These are phyloP conservation scores for Aphanomyces euteiches DNA, from an alignment of 352 stramenopile genomes.

Conservation along the genomic window DNA sequence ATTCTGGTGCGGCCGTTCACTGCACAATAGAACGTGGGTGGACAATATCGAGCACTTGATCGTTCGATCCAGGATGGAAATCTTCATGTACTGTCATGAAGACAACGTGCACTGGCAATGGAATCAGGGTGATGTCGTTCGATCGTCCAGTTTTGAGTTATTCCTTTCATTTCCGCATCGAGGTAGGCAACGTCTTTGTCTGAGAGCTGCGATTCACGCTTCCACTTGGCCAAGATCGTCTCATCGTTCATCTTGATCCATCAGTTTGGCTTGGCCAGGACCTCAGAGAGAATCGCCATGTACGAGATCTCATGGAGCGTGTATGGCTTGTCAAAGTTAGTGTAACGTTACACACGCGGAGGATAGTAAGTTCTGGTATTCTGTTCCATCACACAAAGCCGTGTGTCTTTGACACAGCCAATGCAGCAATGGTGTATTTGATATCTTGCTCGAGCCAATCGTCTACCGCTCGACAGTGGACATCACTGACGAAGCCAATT, in stretches of 20 bases:
- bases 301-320: constrained; percentile 19
- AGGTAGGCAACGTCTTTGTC: constrained; percentile 15
- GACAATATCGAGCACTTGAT: constrained; percentile 54
- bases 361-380: neutral
- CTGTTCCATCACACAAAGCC: too few relatives aligned
- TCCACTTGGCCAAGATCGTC: constrained; percentile 37
- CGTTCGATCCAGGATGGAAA: constrained; percentile 50
- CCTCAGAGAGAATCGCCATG: constrained; percentile 7
- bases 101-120: neutral
- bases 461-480: too few relatives aligned
- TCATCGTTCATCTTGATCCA: constrained; percentile 40
- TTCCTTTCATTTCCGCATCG: constrained; percentile 36
- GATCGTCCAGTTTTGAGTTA: constrained; percentile 35
- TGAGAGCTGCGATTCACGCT: neutral
- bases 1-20: constrained; percentile 40
- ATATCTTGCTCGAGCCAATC: too few relatives aligned
- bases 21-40: constrained; percentile 60
- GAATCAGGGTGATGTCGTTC: constrained; percentile 16
- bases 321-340: constrained; percentile 7
- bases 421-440: too few relatives aligned
- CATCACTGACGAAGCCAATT: too few relatives aligned
- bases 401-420: too few relatives aligned
- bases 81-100: constrained; percentile 38
- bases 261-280: constrained; percentile 46
- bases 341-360: too few relatives aligned